Conservation (phyloP, 2,329 filamentous ascomycete genomes). For the Plectosphaerella cucumerina region DNA sequence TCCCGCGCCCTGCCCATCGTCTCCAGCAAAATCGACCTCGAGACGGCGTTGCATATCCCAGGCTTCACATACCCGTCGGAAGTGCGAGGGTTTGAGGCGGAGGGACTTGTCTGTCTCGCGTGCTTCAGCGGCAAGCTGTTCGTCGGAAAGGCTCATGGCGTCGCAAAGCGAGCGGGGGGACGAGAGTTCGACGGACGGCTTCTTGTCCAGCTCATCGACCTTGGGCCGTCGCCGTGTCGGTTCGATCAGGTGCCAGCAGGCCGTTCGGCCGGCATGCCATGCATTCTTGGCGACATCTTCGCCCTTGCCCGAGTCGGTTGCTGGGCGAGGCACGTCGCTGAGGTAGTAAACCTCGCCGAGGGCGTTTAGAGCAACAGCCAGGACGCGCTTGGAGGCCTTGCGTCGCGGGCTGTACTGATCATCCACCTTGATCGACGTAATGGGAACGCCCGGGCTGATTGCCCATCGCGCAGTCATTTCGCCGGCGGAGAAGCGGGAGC, state of each 20-base stretch:
- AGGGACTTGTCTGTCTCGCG: constrained; percentile 77
- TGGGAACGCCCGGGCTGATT: constrained; percentile 87
- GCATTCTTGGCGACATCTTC: constrained; percentile 62
- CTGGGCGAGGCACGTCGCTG: constrained; percentile 61
- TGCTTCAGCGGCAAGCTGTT: constrained; percentile 72
- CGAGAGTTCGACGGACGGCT: constrained; percentile 67
- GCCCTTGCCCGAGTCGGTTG: constrained; percentile 39
- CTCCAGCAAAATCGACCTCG: constrained; percentile 84
- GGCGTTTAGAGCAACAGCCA: constrained; percentile 92
- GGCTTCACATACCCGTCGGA: constrained; percentile 70
- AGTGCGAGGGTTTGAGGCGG: constrained; percentile 68
- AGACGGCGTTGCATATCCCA: constrained; percentile 91
- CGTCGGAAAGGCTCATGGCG: constrained; percentile 64
- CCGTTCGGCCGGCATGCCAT: constrained; percentile 76
- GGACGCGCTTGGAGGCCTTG: constrained; percentile 66
- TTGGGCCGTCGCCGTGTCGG: constrained; percentile 67
- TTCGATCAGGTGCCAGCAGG: constrained; percentile 78
- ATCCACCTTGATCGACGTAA: constrained; percentile 78
- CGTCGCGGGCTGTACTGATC: constrained; percentile 73
- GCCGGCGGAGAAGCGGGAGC: constrained; percentile 63
- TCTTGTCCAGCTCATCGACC: constrained; percentile 68
- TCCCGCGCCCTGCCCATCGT: constrained; percentile 71
- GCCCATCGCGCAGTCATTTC: constrained; percentile 87
- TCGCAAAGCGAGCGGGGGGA: constrained; percentile 75
- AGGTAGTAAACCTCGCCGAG: constrained; percentile 89